phyloP scores from a whole-genome alignment of 2,329 filamentous ascomycete species.

The Sclerotinia borealis region DNA sequence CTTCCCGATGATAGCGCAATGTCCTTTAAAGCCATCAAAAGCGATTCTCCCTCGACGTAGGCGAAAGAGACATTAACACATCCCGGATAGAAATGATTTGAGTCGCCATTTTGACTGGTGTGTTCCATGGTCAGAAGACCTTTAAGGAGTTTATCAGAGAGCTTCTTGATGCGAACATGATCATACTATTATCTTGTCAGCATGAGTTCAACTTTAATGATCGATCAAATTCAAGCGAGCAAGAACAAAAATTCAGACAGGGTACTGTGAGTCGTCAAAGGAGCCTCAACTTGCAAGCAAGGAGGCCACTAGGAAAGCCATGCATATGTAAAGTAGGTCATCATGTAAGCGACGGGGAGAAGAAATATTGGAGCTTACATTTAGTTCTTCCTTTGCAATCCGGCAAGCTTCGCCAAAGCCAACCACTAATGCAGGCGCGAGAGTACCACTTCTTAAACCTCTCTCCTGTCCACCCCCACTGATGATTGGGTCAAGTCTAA shows the following conservation, averaged over 20 bases:
- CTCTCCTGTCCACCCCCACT: conserved; percentile 94
- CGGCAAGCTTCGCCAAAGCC: conserved; percentile 95
- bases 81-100: conserved; percentile 79
- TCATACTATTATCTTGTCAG: conserved; percentile 65
- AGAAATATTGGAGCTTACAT: conserved; percentile 53
- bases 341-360: conserved; percentile 45
- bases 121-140: conserved; percentile 88
- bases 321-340: conserved; percentile 82
- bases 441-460: conserved; percentile 87
- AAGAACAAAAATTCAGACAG: conserved; percentile 25
- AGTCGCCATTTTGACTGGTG: conserved; percentile 83
- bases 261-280: conserved; percentile 32
- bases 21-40: conserved; percentile 97
- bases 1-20: conserved; percentile 95
- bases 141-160: conserved; percentile 78
- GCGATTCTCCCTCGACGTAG: conserved; percentile 95
- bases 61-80: conserved; percentile 98
- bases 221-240: conserved; percentile 23
- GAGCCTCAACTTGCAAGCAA: conserved; percentile 34
- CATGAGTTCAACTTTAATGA: conserved; percentile 24
- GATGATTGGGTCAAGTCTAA: conserved; percentile 93
- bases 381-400: conserved; percentile 83
- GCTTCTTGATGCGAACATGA: conserved; percentile 69
- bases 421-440: conserved; percentile 81
- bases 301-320: conserved; percentile 75